Percentiles rank a stretch among this genome's conserved stretches.
phyloP scores from a whole-genome alignment of 169 alveolate species.

The Plasmodium reichenowi region DNA sequence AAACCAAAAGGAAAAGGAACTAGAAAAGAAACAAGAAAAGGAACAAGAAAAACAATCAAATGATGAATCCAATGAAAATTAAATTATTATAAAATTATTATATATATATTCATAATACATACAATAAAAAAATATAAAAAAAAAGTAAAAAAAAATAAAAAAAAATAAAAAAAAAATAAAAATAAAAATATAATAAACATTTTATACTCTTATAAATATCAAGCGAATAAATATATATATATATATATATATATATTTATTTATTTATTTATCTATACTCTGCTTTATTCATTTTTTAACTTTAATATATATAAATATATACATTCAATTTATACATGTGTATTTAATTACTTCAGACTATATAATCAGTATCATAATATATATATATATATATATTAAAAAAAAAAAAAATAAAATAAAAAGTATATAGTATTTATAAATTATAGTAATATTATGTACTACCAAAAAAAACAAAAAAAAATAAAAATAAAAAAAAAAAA shows the following conservation, averaged over 20 bases:
- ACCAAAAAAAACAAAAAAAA: neutral
- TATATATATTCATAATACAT: no score
- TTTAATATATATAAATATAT: constrained; percentile 6
- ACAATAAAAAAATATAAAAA: no score
- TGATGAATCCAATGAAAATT: no score
- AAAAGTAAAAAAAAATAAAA: no score
- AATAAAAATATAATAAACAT: no score
- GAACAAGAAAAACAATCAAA: no score
- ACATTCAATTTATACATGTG: constrained; percentile 27
- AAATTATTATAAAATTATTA: no score
- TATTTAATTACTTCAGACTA: constrained; percentile 10
- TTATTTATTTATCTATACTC: neutral
- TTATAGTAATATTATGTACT: no score
- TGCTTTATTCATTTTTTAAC: constrained; percentile 20
- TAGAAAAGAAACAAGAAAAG: no score
- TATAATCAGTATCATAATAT: constrained; percentile 4
- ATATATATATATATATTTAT: constrained; percentile 1
- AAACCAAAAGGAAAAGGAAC: neutral
- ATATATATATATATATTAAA: constrained; percentile 1
- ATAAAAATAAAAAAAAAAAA: neutral
- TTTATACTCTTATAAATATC: neutral
- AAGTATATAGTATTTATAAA: neutral
- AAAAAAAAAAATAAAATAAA: constrained; percentile 4
- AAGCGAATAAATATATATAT: neutral
- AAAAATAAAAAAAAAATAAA: no score